Percentiles rank a stretch among this genome's conserved stretches.
Conservation (phyloP, 2,329 filamentous ascomycete genomes). For the Penicillium polonicum region DNA sequence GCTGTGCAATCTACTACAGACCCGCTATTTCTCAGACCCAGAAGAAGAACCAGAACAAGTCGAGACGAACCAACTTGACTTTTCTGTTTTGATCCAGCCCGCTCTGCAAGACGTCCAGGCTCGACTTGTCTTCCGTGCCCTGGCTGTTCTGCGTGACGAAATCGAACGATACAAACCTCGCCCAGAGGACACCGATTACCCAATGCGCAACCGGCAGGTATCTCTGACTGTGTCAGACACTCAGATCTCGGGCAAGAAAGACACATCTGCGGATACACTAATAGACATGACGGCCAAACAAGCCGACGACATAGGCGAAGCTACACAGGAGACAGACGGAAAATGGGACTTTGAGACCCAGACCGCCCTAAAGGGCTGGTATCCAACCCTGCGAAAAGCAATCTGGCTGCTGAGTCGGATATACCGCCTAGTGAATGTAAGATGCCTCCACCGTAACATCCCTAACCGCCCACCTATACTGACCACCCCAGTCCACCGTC, state of each 20-base stretch:
- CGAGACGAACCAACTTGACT: constrained; percentile 59
- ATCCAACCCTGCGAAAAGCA: constrained; percentile 65
- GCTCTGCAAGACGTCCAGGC: constrained; percentile 68
- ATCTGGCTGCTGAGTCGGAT: constrained; percentile 69
- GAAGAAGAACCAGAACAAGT: constrained; percentile 53
- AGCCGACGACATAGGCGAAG: constrained; percentile 53
- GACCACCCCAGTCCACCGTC: constrained; percentile 55
- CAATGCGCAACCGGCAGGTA: constrained; percentile 50
- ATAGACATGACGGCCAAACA: constrained; percentile 46
- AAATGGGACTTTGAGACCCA: constrained; percentile 58
- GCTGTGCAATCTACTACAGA: constrained; percentile 64
- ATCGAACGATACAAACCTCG: constrained; percentile 66
- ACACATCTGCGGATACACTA: constrained; percentile 40
- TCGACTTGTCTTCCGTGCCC: constrained; percentile 63
- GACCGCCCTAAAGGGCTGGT: constrained; percentile 60
- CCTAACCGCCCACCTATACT: constrained; percentile 4
- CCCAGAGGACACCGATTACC: constrained; percentile 65
- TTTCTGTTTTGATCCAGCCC: constrained; percentile 61
- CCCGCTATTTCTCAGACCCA: constrained; percentile 61
- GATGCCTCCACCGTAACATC: background rate
- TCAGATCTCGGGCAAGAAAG: constrained; percentile 56
- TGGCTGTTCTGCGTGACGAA: constrained; percentile 62
- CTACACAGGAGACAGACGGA: constrained; percentile 42
- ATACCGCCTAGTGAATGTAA: constrained; percentile 66
- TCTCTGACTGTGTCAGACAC: constrained; percentile 42